Base-by-base conservation (phyloP, 2,329 filamentous ascomycete species). In the Cryphonectria radicalis region DNA sequence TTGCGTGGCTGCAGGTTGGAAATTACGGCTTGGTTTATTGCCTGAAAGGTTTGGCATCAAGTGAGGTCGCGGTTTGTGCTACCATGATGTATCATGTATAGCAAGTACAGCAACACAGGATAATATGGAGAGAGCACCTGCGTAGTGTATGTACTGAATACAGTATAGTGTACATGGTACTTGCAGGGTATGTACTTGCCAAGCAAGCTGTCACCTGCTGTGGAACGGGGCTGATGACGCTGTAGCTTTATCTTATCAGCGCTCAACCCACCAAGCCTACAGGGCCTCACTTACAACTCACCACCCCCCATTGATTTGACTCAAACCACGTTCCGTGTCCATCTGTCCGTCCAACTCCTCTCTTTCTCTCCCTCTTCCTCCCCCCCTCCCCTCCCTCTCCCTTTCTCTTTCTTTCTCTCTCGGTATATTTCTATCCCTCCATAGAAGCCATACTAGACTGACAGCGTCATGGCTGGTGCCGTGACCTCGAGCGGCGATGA, bases 391-490 rank as follows among this genome's bases (percentile, higher is more conserved):
- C 22, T 66, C 22, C 53, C 53, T n/a, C 10, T 17, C 53, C 53
- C 10, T n/a, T n/a, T 32, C 25, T 13, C 17, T 19, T 14, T 46
- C 42, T 11, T 32, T n/a, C 17, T 66, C 6, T 57, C 19, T 59
- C 40, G 10, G 10, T 17, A 10, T 19, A 37, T 8, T 11, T 35
- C 46, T 42, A 13, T 17, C 35, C 19, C 32, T 32, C 42, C 7
- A 22, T 8, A 40, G 37, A 13, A 37, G 17, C 60, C 28, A 46
- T 59, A 50, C 37, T 46, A 70, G 37, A 32, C 66, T 55, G 42
- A 60, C 40, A 17, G 57, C 25, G 69, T 10, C 50, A 72, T 72
- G 70, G 64, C 67, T 19, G 37, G 67, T 46, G 70, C 67, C 64
- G 66, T 46, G 5, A 60, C 65, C 53, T 40, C 37, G 42, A 32